Evolutionary conservation across 23 red algal genomes (phyloP), one percentile per base, ranked within the genome.

Genomic region (Gracilaria vermiculophylla): DNA sequence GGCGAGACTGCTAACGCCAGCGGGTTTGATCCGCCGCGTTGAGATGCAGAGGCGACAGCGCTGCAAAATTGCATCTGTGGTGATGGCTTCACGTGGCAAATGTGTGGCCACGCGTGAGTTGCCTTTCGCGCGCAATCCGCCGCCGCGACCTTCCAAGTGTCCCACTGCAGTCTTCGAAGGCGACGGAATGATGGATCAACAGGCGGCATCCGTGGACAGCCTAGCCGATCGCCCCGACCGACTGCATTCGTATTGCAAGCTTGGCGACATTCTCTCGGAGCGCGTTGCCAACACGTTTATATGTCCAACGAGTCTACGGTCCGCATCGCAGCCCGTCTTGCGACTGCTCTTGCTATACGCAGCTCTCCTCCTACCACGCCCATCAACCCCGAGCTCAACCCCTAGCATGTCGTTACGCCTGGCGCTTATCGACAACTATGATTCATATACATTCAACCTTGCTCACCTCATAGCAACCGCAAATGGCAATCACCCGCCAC

Each of bases 401-500:
- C 1, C 25, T 19, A 73, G 25, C 39, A 73, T 73, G 82, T 21
- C 82, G 35, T 40, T 92, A 43, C 85, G 96, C 23, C 56, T 94
- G 27, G 82, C 94, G 12, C 79, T 99, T 33, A 80, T 99, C 33
- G 97, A 99, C 85, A 95, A 95, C 79, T 93, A 94, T 76, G 97
- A 99, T 62, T 95, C 92, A 6, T 99, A 99, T 79, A 96, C 97
- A 20, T 92, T 95, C 87, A 99, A 95, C 77, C 84, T 99, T 75
- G 92, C 83, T 17, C 97, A 99, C 25, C 60, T 94, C 19, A 20
- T 99, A 40, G 83, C 80, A 11, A 41, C 12, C 0, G 93, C 90
- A 5, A 94, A 90, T 48, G 21, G 47, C 23, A 47, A 54, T n/a
- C 27, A 50, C 29, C 75, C 78, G 24, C 94, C 94, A 3, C 21